These are phyloP conservation scores for Parathielavia hyrcaniae DNA, from an alignment of 495 filamentous ascomycete species.

Conservation along the genomic window DNA sequence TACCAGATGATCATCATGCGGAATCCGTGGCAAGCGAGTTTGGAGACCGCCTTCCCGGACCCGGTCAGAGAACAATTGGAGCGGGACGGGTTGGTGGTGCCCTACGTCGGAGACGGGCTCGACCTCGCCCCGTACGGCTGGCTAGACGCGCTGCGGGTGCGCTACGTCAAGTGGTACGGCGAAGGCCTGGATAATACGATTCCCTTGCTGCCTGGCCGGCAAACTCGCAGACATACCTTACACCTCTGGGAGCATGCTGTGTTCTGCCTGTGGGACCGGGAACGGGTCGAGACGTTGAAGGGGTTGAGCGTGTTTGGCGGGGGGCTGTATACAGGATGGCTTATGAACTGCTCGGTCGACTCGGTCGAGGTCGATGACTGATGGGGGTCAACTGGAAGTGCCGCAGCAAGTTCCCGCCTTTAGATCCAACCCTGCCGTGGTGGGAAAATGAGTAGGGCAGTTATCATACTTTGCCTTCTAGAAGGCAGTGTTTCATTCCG, in stretches of 20 bases:
- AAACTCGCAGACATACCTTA: too few species aligned
- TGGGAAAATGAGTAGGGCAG: too few species aligned
- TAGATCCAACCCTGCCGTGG: too few species aligned
- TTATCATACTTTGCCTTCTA: too few species aligned
- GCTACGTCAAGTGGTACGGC: background rate
- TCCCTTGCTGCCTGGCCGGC: conserved; percentile 1
- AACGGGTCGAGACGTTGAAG: conserved; percentile 11
- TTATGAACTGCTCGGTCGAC: too few species aligned
- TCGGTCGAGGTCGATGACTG: too few species aligned
- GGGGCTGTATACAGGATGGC: too few species aligned
- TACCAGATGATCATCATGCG: background rate
- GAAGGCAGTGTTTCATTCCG: too few species aligned
- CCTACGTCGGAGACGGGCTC: background rate
- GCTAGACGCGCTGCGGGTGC: background rate
- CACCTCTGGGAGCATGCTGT: background rate
- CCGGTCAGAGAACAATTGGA: background rate
- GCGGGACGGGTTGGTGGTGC: background rate
- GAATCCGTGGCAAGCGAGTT: background rate
- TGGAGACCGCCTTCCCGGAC: background rate
- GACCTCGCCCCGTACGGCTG: background rate
- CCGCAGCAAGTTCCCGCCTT: too few species aligned
- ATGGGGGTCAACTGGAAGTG: too few species aligned
- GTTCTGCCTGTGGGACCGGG: conserved; percentile 4
- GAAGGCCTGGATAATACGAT: background rate
- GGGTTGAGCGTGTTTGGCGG: too few species aligned